phyloP scores from a whole-genome alignment of 2,329 filamentous ascomycete species.

The Xylariaceae sp. region DNA sequence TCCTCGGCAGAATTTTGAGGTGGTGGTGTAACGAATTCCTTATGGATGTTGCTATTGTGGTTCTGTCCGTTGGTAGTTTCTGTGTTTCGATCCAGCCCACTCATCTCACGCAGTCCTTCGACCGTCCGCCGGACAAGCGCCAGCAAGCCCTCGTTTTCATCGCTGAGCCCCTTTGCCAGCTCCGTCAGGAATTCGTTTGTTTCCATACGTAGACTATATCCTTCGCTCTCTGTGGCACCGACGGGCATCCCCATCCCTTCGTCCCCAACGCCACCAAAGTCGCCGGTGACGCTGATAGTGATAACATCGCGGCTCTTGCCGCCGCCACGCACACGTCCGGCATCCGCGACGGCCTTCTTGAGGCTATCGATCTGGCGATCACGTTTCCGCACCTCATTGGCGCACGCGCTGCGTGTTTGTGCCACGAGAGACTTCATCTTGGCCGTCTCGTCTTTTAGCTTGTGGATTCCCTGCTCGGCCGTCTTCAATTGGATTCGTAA shows the following conservation, averaged over 20 bases:
- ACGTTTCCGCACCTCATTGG: slow-evolving; percentile 88
- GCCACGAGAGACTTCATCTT: slow-evolving; percentile 80
- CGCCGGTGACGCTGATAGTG: slow-evolving; percentile 63
- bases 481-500: slow-evolving; percentile 73
- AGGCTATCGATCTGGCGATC: slow-evolving; percentile 88
- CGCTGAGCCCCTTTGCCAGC: slow-evolving; percentile 80
- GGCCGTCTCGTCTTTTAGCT: slow-evolving; percentile 83
- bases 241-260: slow-evolving; percentile 36
- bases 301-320: slow-evolving; percentile 61
- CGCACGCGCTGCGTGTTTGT: slow-evolving; percentile 85
- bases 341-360: slow-evolving; percentile 83
- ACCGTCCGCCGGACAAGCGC: slow-evolving; percentile 75
- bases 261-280: slow-evolving; percentile 62
- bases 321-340: slow-evolving; percentile 66
- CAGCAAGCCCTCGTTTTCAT: slow-evolving; percentile 88
- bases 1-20: slow-evolving; percentile 61
- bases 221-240: slow-evolving; percentile 52
- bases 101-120: slow-evolving; percentile 73
- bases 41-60: neutral
- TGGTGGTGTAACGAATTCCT: slow-evolving; percentile 11
- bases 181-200: slow-evolving; percentile 91
- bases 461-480: slow-evolving; percentile 75
- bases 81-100: slow-evolving; percentile 55
- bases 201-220: slow-evolving; percentile 79
- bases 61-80: slow-evolving; percentile 36